A percentile compares a stretch with the other conserved stretches of the same genome.
Conservation (phyloP, 148 eudicot species). For the Rhododendron henanense region DNA sequence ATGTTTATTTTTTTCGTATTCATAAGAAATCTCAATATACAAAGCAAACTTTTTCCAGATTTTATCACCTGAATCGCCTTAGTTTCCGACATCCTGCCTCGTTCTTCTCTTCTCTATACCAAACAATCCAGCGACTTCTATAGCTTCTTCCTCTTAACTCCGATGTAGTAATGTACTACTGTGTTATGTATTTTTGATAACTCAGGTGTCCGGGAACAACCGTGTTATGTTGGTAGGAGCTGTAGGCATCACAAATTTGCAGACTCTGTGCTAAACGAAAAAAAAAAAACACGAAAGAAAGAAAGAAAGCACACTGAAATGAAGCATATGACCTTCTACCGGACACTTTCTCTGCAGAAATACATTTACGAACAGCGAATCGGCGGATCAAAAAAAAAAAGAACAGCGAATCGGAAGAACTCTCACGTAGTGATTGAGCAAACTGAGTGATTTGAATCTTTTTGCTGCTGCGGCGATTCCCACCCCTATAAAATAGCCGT, state of each 20-base stretch:
- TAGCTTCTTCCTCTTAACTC: neutral
- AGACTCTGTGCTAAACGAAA: constrained; percentile 26
- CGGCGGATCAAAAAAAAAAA: neutral
- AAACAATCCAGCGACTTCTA: neutral
- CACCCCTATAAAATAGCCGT: constrained; percentile 29
- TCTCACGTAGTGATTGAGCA: constrained; percentile 31
- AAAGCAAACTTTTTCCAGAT: constrained; percentile 12
- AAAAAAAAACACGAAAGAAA: neutral
- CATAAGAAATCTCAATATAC: constrained; percentile 17
- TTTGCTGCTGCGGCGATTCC: neutral
- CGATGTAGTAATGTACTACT: neutral
- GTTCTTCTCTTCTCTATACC: neutral
- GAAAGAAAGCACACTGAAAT: constrained; percentile 29
- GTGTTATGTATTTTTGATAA: too few species aligned
- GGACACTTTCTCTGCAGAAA: constrained; percentile 5
- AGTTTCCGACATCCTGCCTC: neutral
- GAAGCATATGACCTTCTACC: constrained; percentile 26
- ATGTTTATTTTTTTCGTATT: constrained; percentile 11
- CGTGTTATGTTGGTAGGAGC: constrained; percentile 24
- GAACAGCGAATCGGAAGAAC: constrained; percentile 18
- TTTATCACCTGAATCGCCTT: constrained; percentile 15
- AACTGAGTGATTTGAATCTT: constrained; percentile 11
- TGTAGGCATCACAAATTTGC: neutral
- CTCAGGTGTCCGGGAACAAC: neutral
- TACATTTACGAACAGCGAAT: constrained; percentile 11